A percentile compares a stretch with the other conserved stretches of the same genome.
Evolutionary conservation across 768 basidiomycete genomes (phyloP).

Genomic region (Daedaleopsis sinensis): DNA sequence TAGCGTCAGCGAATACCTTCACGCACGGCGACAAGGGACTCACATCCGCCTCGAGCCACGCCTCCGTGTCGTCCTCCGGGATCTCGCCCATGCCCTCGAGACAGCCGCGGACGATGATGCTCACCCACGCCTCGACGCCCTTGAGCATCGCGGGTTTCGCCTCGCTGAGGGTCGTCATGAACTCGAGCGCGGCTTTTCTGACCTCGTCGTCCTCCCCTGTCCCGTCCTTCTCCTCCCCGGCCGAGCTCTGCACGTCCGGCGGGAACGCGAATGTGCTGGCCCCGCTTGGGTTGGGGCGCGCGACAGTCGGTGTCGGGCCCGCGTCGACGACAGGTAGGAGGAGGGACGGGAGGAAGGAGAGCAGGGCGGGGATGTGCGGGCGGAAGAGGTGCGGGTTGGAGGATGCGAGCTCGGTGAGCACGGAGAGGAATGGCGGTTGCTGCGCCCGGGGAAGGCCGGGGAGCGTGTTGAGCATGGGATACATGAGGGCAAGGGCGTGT

Average conservation of each 20-base stretch:
- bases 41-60: conserved; percentile 79
- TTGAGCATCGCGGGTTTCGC: conserved; percentile 70
- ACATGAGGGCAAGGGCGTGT: conserved; percentile 61
- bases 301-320: conserved; percentile 55
- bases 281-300: conserved; percentile 44
- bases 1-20: background rate
- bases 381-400: conserved; percentile 73
- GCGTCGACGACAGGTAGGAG: conserved; percentile 66
- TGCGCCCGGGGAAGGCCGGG: conserved; percentile 56
- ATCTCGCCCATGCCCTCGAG: conserved; percentile 84
- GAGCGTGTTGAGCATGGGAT: conserved; percentile 76
- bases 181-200: conserved; percentile 75
- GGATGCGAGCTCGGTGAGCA: conserved; percentile 70
- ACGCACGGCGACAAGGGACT: conserved; percentile 32
- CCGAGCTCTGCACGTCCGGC: conserved; percentile 28
- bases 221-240: conserved; percentile 43
- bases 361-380: conserved; percentile 67
- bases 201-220: conserved; percentile 72
- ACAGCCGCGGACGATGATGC: conserved; percentile 71
- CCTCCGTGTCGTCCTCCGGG: conserved; percentile 58
- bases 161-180: conserved; percentile 83
- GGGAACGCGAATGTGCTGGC: conserved; percentile 44
- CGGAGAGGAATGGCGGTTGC: conserved; percentile 66
- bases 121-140: conserved; percentile 71
- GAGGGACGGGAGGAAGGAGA: conserved; percentile 70